phyloP scores from a whole-genome alignment of 108 stramenopile genomes.

The Mediolabrus comicus region DNA sequence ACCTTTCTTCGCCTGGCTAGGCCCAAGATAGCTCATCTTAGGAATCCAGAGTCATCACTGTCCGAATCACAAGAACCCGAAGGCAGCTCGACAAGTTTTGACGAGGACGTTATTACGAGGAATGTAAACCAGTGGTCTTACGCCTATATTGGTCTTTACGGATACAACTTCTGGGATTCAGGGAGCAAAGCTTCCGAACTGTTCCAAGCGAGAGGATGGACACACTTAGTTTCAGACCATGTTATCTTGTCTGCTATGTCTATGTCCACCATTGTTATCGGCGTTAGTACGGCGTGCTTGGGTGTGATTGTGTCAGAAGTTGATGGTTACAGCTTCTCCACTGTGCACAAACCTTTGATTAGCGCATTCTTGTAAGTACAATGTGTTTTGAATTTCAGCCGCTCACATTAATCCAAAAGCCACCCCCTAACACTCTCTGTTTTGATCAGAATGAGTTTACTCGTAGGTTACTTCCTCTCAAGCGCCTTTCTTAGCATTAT shows the following conservation, averaged over 20 bases:
- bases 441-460: slow-evolving; percentile 50
- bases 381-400: background rate
- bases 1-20: slow-evolving; percentile 47
- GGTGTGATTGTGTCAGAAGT: slow-evolving; percentile 73
- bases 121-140: slow-evolving; percentile 82
- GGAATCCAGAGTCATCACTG: slow-evolving; percentile 3
- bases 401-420: background rate
- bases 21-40: slow-evolving; percentile 31
- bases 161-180: slow-evolving; percentile 66
- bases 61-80: slow-evolving; percentile 33
- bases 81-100: background rate
- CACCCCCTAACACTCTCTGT: slow-evolving; percentile 5
- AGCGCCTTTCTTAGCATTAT: slow-evolving; percentile 65
- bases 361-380: slow-evolving; percentile 62
- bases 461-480: slow-evolving; percentile 61
- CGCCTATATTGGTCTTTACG: slow-evolving; percentile 78
- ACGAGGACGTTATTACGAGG: slow-evolving; percentile 57
- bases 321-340: slow-evolving; percentile 67
- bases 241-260: slow-evolving; percentile 56
- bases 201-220: slow-evolving; percentile 76
- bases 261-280: slow-evolving; percentile 54
- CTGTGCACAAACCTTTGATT: slow-evolving; percentile 57
- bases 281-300: slow-evolving; percentile 44
- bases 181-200: slow-evolving; percentile 67
- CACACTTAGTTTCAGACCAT: slow-evolving; percentile 71